Percentiles rank a stretch among this genome's conserved stretches.
These are phyloP conservation scores for Aspergillus calidoustus DNA, from an alignment of 2,329 filamentous ascomycete genomes.

Conservation along the genomic window DNA sequence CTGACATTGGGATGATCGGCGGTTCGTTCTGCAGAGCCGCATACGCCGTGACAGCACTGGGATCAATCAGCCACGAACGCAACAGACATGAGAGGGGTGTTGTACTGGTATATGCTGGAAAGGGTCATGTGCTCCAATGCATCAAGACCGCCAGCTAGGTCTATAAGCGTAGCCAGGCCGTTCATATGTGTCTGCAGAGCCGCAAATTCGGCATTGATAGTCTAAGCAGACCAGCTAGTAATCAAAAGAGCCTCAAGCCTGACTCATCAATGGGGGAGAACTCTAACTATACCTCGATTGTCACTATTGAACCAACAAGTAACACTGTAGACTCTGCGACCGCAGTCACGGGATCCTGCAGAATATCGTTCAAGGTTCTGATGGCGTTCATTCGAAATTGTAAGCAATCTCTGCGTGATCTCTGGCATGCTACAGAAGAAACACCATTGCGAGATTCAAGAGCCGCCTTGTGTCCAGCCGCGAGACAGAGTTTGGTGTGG, in stretches of 20 bases:
- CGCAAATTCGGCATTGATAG: constrained; percentile 23
- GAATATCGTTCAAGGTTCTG: background rate
- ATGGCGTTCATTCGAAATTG: background rate
- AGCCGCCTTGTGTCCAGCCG: no score
- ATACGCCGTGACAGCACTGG: no score
- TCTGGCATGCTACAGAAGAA: no score
- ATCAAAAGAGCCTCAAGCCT: no score
- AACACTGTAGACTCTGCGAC: background rate
- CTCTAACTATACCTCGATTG: background rate
- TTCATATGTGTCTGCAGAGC: constrained; percentile 22
- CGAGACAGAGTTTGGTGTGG: no score
- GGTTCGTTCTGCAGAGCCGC: no score
- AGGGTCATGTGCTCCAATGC: constrained; percentile 22
- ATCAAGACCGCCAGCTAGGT: constrained; percentile 23
- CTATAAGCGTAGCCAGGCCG: constrained; percentile 20
- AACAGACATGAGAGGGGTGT: background rate
- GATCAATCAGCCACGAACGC: no score
- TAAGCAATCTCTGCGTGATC: no score
- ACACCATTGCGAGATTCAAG: no score
- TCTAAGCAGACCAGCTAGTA: constrained; percentile 5
- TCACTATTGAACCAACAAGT: background rate
- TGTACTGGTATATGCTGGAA: constrained; percentile 27
- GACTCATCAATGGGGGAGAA: no score
- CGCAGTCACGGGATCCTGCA: background rate
- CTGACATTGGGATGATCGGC: no score